Base-by-base conservation (phyloP, 306 rosid genomes). In the Vigna unguiculata region DNA sequence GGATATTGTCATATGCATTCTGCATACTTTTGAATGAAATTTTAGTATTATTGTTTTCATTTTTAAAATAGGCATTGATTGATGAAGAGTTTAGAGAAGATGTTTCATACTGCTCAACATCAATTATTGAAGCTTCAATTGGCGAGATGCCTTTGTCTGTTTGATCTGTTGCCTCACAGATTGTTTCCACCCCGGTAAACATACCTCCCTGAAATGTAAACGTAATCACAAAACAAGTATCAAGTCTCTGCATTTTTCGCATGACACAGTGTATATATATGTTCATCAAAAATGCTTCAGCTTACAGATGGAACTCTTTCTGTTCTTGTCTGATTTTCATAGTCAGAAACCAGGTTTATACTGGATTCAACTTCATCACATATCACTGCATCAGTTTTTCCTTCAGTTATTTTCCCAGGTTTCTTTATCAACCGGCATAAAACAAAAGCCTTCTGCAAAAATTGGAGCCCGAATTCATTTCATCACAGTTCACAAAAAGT, bases 241-340 rank as follows among this genome's bases (percentile, higher is more conserved):
- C n/a, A 80, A 4, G 30, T 65, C 3, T 64, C 20, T 20, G 34
- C 57, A 34, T 45, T 38, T 69, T 67, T 78, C 66, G 24, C 53
- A 36, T 20, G 49, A 21, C 38, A 58, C 1, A 24, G 53, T 51
- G 38, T n/a, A n/a, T 64, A 64, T n/a, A 63, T 36, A 73, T 17
- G 40, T 32, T 25, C 5, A 66, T 7, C 4, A 76, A 28, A 20
- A 17, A 78, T 65, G 36, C 53, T 82, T 40, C 60, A 51, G 69
- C 92, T 83, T 77, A 91, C 96, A 85, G 60, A 77, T 43, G 58
- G 57, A 70, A 59, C 36, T 79, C 22, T n/a, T n/a, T n/a, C 45
- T 15, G 1, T 19, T 19, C 10, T 20, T 11, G 9, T 43, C 30
- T 4, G 72, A 53, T 15, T 68, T 78, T 48, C 90, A 25, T n/a